Evolutionary conservation across 1,139 yeast genomes (phyloP).

Genomic region (Candida gigantensis): DNA sequence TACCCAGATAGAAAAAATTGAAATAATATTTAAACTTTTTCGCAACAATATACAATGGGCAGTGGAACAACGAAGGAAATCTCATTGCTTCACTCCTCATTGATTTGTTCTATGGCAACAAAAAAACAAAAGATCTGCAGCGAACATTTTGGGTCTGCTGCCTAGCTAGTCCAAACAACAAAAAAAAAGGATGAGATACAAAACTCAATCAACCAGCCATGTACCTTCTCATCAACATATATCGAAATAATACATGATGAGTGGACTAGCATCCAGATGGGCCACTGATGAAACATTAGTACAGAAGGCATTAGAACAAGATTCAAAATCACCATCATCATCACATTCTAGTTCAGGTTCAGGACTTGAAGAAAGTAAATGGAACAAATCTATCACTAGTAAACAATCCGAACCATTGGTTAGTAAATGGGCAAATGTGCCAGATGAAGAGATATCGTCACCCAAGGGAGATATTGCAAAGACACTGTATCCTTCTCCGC

Average conservation of each 20-base stretch:
- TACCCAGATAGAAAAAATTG: too few relatives aligned
- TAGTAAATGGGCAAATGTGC: slow-evolving; percentile 20
- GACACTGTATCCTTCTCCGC: slow-evolving; percentile 11
- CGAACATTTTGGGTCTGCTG: too few relatives aligned
- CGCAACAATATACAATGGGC: too few relatives aligned
- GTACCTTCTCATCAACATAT: background rate
- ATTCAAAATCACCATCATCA: slow-evolving; percentile 11
- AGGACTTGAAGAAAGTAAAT: slow-evolving; percentile 11
- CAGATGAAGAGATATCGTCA: slow-evolving; percentile 7
- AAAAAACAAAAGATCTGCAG: too few relatives aligned
- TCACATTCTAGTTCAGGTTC: background rate
- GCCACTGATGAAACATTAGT: slow-evolving; percentile 34
- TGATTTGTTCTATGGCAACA: too few relatives aligned
- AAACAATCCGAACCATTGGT: slow-evolving; percentile 11
- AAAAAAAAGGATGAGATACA: background rate
- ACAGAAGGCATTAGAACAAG: slow-evolving; percentile 26
- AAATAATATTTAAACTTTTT: too few relatives aligned
- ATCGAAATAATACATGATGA: slow-evolving; percentile 18
- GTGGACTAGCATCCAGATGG: slow-evolving; percentile 42
- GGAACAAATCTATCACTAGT: slow-evolving; percentile 17
- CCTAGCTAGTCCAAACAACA: too few relatives aligned
- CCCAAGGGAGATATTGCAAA: background rate
- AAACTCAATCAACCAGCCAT: background rate
- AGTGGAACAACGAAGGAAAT: too few relatives aligned
- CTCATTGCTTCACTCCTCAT: too few relatives aligned